Base-by-base conservation (phyloP, 148 eudicot genomes). In the Heliamphora exappendiculata region DNA sequence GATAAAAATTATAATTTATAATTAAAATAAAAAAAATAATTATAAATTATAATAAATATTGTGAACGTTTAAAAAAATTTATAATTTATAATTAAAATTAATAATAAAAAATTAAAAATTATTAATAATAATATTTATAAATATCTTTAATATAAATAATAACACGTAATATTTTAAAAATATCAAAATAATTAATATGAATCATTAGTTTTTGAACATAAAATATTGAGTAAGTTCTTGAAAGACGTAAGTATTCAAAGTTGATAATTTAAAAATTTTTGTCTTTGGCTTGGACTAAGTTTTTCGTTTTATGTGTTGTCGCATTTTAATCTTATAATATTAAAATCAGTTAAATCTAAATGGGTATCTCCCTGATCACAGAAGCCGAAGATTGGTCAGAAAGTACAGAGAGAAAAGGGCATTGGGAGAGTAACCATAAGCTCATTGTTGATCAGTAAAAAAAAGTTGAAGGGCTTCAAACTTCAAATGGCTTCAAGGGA, bases 231-330 rank as follows among this genome's bases (percentile, higher is more conserved):
- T 34, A 55, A 75, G 67, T 76, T 78, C 73, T 53, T 79, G 6
- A 81, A 78, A 78, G n/a, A n/a, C n/a, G n/a, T n/a, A 81, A 82
- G 65, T 78, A 80, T 70, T 72, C 80, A 51, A 71, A 75, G 84
- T 24, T 28, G 34, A 26, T 67, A 70, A 50, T 74, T 76, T 84
- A 81, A 82, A 7, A 67, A 39, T 44, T 20, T 59, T 72, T 75
- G 66, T 53, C 78, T 78, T 55, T 77, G 79, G 79, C 34, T 76
- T 63, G 39, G 81, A 9, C 72, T 59, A 37, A 71, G 37, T 65
- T 66, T 85, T 85, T 82, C 82, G 87, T 85, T 79, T 82, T 85
- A 73, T 81, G 78, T 85, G 83, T 41, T 68, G 75, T 42, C 16
- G 67, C 36, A 72, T 54, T 78, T 81, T 42, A 29, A 69, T 31